These are phyloP conservation scores for Curvularia lunata DNA, from an alignment of 2,329 filamentous ascomycete species.

Conservation along the genomic window DNA sequence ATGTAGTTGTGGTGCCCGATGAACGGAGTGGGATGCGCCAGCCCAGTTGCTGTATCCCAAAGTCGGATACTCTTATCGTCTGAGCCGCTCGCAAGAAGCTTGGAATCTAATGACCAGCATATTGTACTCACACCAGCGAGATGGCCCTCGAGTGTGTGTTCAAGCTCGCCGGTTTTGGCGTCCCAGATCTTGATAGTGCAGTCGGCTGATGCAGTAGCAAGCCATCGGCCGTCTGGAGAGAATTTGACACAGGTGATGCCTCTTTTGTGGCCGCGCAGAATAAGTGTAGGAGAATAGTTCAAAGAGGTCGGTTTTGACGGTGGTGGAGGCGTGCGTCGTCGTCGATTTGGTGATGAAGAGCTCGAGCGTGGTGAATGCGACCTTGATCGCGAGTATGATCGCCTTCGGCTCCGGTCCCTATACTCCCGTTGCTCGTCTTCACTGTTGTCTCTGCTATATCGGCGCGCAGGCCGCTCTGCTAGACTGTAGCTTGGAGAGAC, in stretches of 20 bases:
- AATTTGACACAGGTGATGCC: slow-evolving; percentile 86
- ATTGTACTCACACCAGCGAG: slow-evolving; percentile 90
- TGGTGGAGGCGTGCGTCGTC: slow-evolving; percentile 44
- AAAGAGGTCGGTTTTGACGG: slow-evolving; percentile 62
- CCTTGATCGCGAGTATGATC: slow-evolving; percentile 28
- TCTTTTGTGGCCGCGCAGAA: slow-evolving; percentile 77
- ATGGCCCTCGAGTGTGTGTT: slow-evolving; percentile 91
- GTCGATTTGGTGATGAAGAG: slow-evolving; percentile 25
- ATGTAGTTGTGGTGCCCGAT: slow-evolving; percentile 96
- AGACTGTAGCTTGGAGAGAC: slow-evolving; percentile 38
- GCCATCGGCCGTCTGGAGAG: slow-evolving; percentile 87
- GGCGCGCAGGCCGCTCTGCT: slow-evolving; percentile 45
- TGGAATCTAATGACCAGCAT: slow-evolving; percentile 91
- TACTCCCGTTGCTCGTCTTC: slow-evolving; percentile 41
- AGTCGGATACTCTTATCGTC: slow-evolving; percentile 96
- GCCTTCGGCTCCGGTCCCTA: slow-evolving; percentile 27
- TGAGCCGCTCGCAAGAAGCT: slow-evolving; percentile 85
- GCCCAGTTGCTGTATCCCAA: slow-evolving; percentile 74
- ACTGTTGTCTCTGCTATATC: slow-evolving; percentile 44
- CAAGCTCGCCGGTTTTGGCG: slow-evolving; percentile 74
- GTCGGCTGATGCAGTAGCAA: slow-evolving; percentile 87
- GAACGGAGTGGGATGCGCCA: slow-evolving; percentile 66
- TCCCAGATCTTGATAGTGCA: slow-evolving; percentile 92
- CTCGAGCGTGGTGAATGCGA: slow-evolving; percentile 23
- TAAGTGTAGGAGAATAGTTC: slow-evolving; percentile 72